Conservation (phyloP, 1,139 yeast species). For the Taiozyma sp. region DNA sequence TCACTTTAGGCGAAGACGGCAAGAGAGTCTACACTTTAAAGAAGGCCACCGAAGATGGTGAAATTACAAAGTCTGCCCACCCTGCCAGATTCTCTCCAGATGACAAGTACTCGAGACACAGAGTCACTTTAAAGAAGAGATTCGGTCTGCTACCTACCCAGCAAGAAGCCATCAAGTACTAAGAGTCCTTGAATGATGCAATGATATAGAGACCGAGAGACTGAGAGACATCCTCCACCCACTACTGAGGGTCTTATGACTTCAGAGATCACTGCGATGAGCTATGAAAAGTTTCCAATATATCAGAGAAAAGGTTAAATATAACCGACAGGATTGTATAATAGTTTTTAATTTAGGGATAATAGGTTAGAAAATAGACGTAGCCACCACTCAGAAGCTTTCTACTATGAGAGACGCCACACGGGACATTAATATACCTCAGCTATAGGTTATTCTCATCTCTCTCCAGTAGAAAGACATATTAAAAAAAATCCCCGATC, state of each 20-base stretch:
- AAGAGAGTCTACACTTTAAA: constrained; percentile 92
- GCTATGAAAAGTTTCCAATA: background rate
- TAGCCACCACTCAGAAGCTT: background rate
- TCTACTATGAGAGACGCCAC: too few species aligned
- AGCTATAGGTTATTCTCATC: too few species aligned
- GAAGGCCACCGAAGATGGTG: constrained; percentile 78
- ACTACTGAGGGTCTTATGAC: too few species aligned
- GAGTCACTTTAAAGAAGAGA: constrained; percentile 97
- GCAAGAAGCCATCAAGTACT: constrained; percentile 30
- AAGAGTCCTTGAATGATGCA: background rate
- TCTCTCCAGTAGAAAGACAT: too few species aligned
- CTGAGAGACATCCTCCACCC: too few species aligned
- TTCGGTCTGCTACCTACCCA: constrained; percentile 86
- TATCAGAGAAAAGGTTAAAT: background rate
- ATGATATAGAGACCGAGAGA: background rate
- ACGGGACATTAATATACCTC: too few species aligned
- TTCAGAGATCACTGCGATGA: background rate
- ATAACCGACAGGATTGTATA: background rate
- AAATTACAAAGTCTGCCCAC: constrained; percentile 97
- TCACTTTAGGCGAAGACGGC: constrained; percentile 91
- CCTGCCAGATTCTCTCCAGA: constrained; percentile 99
- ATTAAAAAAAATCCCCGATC: too few species aligned
- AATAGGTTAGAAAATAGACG: background rate
- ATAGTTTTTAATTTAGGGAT: background rate
- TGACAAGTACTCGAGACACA: constrained; percentile 97